Evolutionary conservation across 2,329 filamentous ascomycete species (phyloP).

Genomic region (Ciborinia camelliae): DNA sequence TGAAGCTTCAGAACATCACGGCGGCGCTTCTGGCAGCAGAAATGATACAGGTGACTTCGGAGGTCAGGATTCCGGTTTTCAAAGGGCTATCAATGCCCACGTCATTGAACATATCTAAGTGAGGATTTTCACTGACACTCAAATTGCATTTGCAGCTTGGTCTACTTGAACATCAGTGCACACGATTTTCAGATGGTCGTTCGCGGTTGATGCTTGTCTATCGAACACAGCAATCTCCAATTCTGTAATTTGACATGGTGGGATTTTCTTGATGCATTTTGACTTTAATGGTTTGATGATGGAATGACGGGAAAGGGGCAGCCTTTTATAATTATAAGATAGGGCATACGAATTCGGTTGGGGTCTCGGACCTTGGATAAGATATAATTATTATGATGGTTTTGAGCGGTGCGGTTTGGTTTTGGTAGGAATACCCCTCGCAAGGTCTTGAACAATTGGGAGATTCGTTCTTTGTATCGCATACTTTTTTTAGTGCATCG

Average conservation of each 20-base stretch:
- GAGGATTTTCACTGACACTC: slow-evolving; percentile 28
- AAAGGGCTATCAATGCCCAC: slow-evolving; percentile 75
- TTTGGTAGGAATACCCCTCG: slow-evolving; percentile 7
- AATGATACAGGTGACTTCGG: slow-evolving; percentile 47
- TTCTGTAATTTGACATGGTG: neutral
- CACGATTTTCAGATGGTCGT: neutral
- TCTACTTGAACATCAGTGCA: slow-evolving; percentile 27
- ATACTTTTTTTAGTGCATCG: neutral
- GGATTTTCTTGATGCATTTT: neutral
- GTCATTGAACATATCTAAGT: slow-evolving; percentile 80
- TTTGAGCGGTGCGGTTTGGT: slow-evolving; percentile 1
- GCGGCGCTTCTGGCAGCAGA: slow-evolving; percentile 42
- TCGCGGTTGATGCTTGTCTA: neutral
- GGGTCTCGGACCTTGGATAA: neutral
- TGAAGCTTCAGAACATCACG: slow-evolving; percentile 52
- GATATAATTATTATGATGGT: neutral
- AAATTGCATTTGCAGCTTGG: slow-evolving; percentile 33
- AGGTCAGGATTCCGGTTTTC: slow-evolving; percentile 60
- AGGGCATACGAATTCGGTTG: neutral
- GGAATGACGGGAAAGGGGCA: neutral
- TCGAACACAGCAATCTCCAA: neutral
- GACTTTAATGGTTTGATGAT: neutral
- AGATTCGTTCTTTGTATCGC: neutral
- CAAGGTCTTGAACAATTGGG: neutral
- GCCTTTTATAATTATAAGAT: neutral